Base-by-base conservation (phyloP, 305 asterid species). In the Plantago coronopus region DNA sequence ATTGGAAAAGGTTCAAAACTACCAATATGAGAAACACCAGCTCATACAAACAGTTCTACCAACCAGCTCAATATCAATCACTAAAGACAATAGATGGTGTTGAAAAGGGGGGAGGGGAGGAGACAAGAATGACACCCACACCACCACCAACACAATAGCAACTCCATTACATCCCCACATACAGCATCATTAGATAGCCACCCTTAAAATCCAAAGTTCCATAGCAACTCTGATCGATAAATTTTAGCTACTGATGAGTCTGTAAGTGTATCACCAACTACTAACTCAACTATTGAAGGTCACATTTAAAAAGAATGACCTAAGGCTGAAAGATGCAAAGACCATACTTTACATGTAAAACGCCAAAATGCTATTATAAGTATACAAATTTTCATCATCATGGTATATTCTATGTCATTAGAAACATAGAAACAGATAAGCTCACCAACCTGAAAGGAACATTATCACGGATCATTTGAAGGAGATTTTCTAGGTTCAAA, bases 381-480 rank as follows among this genome's bases (percentile, higher is more conserved):
- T 50, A n/a, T 21, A 50, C 12, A 50, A 17, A 14, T 15, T 53
- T 53, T 53, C 58, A 53, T 15, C 5, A 16, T 53, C 5, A 25
- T 40, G 23, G 15, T 17, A 53, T 6, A 40, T 53, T 22, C 40
- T 25, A 19, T 25, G 5, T 22, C 21, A 19, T 45, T 59, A 65
- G 61, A 61, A 65, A 58, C 46, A 19, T 18, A 10, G 59, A 58
- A 46, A 25, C 7, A 48, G 42, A 65, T 23, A 63, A 67, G 67
- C 54, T 61, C 68, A 80, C 40, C 40, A 71, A 93, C 99, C 99
- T 87, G 85, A 87, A 87, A 4, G 97, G 80, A 68, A 63, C 71
- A 70, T 79, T 85, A 71, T 94, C 97, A 59, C 87, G 93, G 78
- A 90, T 69, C 97, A 89, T 85, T 65, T 89, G 97, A 63, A 94